Evolutionary conservation across 306 rosid species (phyloP).

Genomic region (Rosa persica): DNA sequence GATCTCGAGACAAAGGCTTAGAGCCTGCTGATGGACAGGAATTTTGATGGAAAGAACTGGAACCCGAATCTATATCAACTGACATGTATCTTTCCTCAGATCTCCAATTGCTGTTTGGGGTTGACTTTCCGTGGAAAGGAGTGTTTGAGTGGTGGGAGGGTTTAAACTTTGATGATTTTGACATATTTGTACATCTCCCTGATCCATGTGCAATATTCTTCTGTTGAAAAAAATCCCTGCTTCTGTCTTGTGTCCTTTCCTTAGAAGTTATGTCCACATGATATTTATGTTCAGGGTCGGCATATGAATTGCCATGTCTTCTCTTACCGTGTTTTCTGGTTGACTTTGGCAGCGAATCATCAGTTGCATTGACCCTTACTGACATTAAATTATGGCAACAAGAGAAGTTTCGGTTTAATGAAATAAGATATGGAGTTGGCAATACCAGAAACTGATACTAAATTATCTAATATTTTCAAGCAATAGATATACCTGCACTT

Average conservation of each 20-base stretch:
- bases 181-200: constrained; percentile 30
- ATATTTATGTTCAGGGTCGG: constrained; percentile 35
- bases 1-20: constrained; percentile 45
- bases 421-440: neutral
- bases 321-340: constrained; percentile 42
- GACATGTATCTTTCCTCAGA: constrained; percentile 48
- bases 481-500: constrained; percentile 58
- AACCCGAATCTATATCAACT: constrained; percentile 37
- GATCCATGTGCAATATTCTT: constrained; percentile 17
- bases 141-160: constrained; percentile 42
- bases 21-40: constrained; percentile 35
- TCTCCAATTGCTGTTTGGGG: constrained; percentile 39
- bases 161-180: constrained; percentile 43
- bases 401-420: constrained; percentile 7
- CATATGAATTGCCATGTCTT: constrained; percentile 40
- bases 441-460: neutral
- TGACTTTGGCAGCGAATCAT: constrained; percentile 40
- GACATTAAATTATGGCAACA: constrained; percentile 26
- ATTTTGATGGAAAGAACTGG: constrained; percentile 38
- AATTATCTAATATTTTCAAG: neutral
- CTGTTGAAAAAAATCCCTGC: constrained; percentile 6
- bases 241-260: constrained; percentile 10
- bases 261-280: constrained; percentile 28
- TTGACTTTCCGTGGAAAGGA: constrained; percentile 45
- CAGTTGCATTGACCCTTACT: constrained; percentile 54